Evolutionary conservation across 78 protist genomes (phyloP).

Genomic region (Bodo saltans): DNA sequence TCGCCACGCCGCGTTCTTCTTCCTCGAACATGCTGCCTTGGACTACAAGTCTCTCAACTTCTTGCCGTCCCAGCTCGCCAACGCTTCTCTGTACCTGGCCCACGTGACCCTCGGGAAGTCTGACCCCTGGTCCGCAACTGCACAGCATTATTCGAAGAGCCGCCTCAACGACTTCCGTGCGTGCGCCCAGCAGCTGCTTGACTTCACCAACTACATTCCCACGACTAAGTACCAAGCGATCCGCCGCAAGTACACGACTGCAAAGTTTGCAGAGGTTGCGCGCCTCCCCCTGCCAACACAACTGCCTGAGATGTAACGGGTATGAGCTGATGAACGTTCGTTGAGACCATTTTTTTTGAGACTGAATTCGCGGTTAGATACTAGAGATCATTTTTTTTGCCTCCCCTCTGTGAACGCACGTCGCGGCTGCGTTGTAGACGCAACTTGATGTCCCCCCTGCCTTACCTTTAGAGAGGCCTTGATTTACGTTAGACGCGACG

Average conservation of each 20-base stretch:
- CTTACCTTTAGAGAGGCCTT: too few species aligned
- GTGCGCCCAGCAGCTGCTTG: not conserved
- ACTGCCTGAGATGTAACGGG: too few species aligned
- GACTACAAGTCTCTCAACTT: slow-evolving; percentile 63
- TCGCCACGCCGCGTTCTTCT: slow-evolving; percentile 64
- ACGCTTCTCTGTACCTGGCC: slow-evolving; percentile 79
- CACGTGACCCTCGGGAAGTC: slow-evolving; percentile 30
- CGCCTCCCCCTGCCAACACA: not conserved
- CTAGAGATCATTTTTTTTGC: too few species aligned
- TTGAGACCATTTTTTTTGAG: too few species aligned
- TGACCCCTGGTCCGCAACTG: not conserved
- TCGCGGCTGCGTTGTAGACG: too few species aligned
- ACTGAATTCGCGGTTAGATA: too few species aligned
- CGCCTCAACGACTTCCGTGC: not conserved
- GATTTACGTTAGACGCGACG: too few species aligned
- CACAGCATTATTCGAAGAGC: not conserved
- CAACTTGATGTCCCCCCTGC: too few species aligned
- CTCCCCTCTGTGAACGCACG: too few species aligned
- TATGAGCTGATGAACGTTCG: too few species aligned
- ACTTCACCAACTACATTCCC: not conserved
- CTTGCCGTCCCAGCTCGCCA: slow-evolving; percentile 82
- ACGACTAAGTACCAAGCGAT: not conserved
- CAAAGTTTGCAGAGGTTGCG: slow-evolving; percentile 16
- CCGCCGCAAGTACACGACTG: slow-evolving; percentile 1
- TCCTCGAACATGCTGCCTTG: slow-evolving; percentile 76